Percentiles rank a stretch among this genome's conserved stretches.
phyloP scores from a whole-genome alignment of 192 early-diverging fungal genomes.

The Backusella liffmaniae region DNA sequence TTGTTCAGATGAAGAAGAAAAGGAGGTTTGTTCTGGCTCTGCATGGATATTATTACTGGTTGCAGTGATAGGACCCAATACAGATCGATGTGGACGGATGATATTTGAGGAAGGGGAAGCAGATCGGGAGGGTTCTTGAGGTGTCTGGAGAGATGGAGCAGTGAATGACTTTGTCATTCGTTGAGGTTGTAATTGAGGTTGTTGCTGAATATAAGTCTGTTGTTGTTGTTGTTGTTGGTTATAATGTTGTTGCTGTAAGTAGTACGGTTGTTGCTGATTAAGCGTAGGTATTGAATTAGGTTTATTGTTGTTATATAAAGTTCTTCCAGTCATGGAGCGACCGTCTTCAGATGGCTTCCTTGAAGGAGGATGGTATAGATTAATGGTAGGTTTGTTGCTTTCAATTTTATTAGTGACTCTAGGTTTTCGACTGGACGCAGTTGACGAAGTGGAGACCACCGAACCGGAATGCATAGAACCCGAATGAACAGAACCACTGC shows the following conservation, averaged over 20 bases:
- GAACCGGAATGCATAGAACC: not conserved
- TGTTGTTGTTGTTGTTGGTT: not conserved
- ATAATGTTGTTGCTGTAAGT: not conserved
- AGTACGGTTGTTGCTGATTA: not conserved
- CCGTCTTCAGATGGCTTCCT: conserved; percentile 5
- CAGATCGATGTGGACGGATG: not conserved
- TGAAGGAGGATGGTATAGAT: conserved; percentile 13
- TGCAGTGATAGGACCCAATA: conserved; percentile 4
- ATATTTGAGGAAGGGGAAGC: not conserved
- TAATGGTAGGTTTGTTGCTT: conserved; percentile 2
- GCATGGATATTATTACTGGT: not conserved
- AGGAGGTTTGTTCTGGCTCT: not conserved
- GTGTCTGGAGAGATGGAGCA: not conserved
- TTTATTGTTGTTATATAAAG: not conserved
- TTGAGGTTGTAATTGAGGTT: not conserved
- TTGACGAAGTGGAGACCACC: not conserved
- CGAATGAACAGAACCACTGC: not conserved
- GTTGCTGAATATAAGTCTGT: not conserved
- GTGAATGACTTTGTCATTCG: not conserved
- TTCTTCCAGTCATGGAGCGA: not conserved
- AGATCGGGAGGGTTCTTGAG: not conserved
- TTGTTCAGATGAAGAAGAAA: not conserved
- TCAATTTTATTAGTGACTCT: conserved; percentile 1
- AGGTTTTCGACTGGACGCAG: conserved; percentile 1
- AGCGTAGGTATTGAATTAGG: not conserved